Conservation (phyloP, 164 flowering plant genomes). For the Cinnamomum chago region DNA sequence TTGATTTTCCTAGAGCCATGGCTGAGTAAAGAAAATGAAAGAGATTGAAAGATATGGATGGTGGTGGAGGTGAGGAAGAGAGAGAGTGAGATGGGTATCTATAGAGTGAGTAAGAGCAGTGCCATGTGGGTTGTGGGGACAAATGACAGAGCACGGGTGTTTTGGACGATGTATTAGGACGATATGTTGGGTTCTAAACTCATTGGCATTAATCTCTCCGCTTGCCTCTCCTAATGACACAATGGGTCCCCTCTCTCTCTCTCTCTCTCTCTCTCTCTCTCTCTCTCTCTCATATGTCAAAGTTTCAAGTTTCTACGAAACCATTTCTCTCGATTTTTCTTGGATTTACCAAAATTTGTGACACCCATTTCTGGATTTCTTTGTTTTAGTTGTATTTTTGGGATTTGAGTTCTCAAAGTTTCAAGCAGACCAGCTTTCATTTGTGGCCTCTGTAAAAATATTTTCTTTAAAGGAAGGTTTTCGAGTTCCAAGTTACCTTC, state of each 20-base stretch:
- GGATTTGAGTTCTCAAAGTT: too few species aligned
- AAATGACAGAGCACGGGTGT: conserved; percentile 46
- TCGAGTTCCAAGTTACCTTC: too few species aligned
- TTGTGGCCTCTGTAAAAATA: too few species aligned
- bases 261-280: neutral
- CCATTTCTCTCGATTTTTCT: too few species aligned
- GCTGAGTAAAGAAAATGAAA: neutral
- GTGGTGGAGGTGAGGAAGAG: neutral
- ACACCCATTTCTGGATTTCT: too few species aligned
- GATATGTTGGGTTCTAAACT: conserved; percentile 37
- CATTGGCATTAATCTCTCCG: conserved; percentile 33
- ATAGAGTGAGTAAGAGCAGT: conserved; percentile 28
- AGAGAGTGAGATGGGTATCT: conserved; percentile 14
- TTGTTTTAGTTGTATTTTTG: too few species aligned
- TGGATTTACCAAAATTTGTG: too few species aligned
- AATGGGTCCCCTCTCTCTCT: neutral
- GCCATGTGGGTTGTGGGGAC: conserved; percentile 46
- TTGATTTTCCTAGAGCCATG: conserved; percentile 12
- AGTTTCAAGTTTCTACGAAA: too few species aligned
- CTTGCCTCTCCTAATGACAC: conserved; percentile 43
- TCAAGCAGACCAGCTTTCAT: too few species aligned
- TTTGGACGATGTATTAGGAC: conserved; percentile 39
- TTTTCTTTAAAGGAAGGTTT: too few species aligned
- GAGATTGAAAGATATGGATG: neutral
- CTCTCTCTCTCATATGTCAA: too few species aligned